Evolutionary conservation across 1,139 yeast species (phyloP), one percentile per base, ranked within the genome.

Genomic region (Suhomyces bokatorum): DNA sequence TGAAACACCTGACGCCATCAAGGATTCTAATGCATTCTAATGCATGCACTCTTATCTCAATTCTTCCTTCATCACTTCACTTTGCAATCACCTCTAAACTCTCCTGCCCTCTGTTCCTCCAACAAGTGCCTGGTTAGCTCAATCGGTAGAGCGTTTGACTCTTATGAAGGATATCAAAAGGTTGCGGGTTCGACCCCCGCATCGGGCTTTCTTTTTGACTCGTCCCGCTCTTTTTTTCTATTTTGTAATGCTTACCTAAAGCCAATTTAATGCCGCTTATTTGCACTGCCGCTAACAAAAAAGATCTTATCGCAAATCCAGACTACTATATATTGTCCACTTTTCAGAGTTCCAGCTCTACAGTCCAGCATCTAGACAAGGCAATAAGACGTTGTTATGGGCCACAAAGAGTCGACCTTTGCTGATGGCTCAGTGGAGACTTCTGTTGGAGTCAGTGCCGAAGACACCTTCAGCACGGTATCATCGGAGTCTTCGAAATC

Each of bases 141-240:
- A 47, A 47, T 47, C 52, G 51, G 51, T 49, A 47, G 51, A 33
- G 42, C 48, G 37, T 57, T 58, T 42, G 56, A 48, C 52, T 49
- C 52, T 49, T 49, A 49, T 15, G 24, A 12, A 39, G 32, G 52
- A 44, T 37, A 64, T 69, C 73, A 67, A 67, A 69, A 69, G 74
- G 74, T 65, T 68, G 72, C 74, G 73, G 73, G 74, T 69, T 69
- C 73, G 74, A 69, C 69, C 73, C 74, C 74, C 74, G 74, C 73
- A 68, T 69, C 62, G 74, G 73, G 73, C 71, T 67, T 45, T 20
- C 12, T 15, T 44, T 44, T 37, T 36, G 16, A 8, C n/a, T 14
- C 28, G 17, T 36, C 15, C 20, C 16, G 13, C 9, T 11, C 3
- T 31, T 24, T n/a, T 14, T 38, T 33, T 37, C n/a, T 16, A 27